Base-by-base conservation (phyloP, 768 basidiomycete species). In the Scleroderma citrinum region DNA sequence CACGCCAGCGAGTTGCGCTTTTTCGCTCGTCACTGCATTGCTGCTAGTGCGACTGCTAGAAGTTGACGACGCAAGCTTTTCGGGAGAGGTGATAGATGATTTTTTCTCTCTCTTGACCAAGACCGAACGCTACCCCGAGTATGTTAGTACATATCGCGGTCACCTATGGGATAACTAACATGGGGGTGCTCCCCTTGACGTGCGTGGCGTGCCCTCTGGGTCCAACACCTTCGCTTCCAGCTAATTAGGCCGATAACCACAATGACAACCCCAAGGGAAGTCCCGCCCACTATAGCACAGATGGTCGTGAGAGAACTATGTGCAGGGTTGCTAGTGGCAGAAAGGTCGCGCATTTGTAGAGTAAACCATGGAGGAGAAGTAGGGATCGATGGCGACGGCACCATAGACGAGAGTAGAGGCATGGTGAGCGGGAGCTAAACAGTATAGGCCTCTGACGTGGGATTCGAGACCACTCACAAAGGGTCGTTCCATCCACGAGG, bases 251-350 rank as follows among this genome's bases (percentile, higher is more conserved):
- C 59, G 7, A 65, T 56, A 16, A 80, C 48, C 5, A 76, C 78
- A 11, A 82, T 64, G 7, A 71, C 45, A 26, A 71, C 67, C 19
- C 81, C 81, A 1, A 67, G 80, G 2, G 59, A 67, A 0, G 71
- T 64, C 8, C 80, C 80, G 6, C 78, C 78, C 6, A 67, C 75
- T 51, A 82, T 76, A 11, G 76, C 73, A 11, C 59, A 73, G 10
- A 81, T 59, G 7, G 80, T 80, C 7, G 80, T 53, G 31, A 55
- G 8, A 42, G 32, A 3, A 17, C 39, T 19, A 16, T 32, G 20
- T 12, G 37, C 17, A 21, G 26, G 34, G 16, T 3, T 44, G 29
- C 32, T 11, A 19, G 46, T 38, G 5, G 35, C 17, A 17, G 26
- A 16, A 19, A 35, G 19, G 19, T 39, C 38, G 31, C 44, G 51